Percentiles rank a stretch among this genome's conserved stretches.
Conservation (phyloP, 495 filamentous ascomycete species). For the Cairneyella variabilis region DNA sequence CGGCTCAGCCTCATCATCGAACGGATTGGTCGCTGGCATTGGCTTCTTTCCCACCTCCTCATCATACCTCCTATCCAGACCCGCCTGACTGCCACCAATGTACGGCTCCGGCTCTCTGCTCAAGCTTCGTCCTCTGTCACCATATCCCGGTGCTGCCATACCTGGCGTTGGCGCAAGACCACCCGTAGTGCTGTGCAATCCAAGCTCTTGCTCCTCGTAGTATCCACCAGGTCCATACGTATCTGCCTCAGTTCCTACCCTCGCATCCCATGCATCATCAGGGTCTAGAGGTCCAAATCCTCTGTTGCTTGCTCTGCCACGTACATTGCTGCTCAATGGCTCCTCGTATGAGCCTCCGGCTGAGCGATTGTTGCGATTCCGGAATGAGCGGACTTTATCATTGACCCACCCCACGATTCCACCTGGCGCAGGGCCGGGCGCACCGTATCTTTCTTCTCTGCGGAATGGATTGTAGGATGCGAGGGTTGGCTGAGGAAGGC, state of each 20-base stretch:
- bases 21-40: conserved; percentile 53
- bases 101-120: conserved; percentile 31
- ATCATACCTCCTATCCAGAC: conserved; percentile 41
- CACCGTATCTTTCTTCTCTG: conserved; percentile 31
- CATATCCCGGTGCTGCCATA: conserved; percentile 20
- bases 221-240: conserved; percentile 46
- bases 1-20: conserved; percentile 52
- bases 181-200: conserved; percentile 26
- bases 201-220: conserved; percentile 63
- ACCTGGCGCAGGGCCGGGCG: conserved; percentile 48
- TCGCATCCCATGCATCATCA: conserved; percentile 69
- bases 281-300: conserved; percentile 57
- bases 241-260: conserved; percentile 60
- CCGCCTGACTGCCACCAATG: conserved; percentile 32
- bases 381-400: conserved; percentile 43
- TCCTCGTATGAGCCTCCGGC: conserved; percentile 63
- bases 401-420: conserved; percentile 59
- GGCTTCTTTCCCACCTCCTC: conserved; percentile 36
- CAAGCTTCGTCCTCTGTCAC: conserved; percentile 30
- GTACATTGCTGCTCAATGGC: conserved; percentile 30
- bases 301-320: conserved; percentile 27
- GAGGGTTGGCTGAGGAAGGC: conserved; percentile 58
- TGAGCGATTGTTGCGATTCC: conserved; percentile 48
- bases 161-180: conserved; percentile 9
- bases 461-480: conserved; percentile 60